Conservation (phyloP, 83 land plant genomes). For the Larix sibirica region DNA sequence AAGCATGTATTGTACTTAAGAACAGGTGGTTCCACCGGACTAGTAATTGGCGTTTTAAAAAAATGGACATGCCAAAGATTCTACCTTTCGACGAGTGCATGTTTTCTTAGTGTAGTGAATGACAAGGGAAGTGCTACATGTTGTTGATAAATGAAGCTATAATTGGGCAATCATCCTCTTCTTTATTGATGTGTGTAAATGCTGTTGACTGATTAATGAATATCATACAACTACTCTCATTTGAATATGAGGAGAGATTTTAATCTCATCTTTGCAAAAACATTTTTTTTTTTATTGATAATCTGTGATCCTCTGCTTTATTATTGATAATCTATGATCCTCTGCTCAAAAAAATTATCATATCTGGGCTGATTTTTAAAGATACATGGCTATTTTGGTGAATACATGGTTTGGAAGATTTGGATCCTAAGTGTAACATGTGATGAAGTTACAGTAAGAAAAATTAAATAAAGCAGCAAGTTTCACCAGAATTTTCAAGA, state of each 20-base stretch:
- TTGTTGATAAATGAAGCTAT: neutral
- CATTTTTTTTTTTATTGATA: no score
- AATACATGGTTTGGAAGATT: neutral
- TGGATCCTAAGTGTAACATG: neutral
- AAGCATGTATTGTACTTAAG: slow-evolving; percentile 8
- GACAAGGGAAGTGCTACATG: neutral
- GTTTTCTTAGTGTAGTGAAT: slow-evolving; percentile 9
- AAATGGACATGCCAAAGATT: slow-evolving; percentile 6
- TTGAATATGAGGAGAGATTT: no score
- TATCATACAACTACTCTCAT: no score
- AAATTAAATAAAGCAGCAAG: neutral
- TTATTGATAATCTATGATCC: no score
- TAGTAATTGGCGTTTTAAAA: neutral
- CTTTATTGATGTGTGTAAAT: neutral
- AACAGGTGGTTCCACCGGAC: slow-evolving; percentile 3
- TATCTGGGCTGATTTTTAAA: neutral
- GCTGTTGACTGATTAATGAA: neutral
- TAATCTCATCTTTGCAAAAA: no score
- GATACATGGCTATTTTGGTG: neutral
- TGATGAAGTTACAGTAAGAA: neutral
- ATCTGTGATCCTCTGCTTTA: no score
- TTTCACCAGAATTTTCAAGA: neutral
- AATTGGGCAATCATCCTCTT: neutral
- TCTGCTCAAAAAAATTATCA: no score
- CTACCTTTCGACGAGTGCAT: slow-evolving; percentile 7